Percentiles rank a stretch among this genome's conserved stretches.
These are phyloP conservation scores for Suillus discolor DNA, from an alignment of 768 basidiomycete species.

Conservation along the genomic window DNA sequence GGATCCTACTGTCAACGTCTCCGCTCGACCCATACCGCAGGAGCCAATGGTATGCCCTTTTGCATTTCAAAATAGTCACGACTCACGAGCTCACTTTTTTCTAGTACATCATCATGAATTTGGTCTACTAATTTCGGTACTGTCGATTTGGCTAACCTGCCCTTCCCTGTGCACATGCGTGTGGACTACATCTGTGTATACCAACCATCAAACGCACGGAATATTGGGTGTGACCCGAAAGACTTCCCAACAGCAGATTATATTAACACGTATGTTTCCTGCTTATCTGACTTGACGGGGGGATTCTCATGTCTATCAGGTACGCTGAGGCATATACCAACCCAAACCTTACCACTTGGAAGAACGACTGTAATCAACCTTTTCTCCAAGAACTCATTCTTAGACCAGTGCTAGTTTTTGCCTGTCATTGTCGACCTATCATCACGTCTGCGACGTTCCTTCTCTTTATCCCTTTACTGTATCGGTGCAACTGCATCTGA, in stretches of 20 bases:
- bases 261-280: slow-evolving; percentile 54
- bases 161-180: slow-evolving; percentile 51
- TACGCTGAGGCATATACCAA: slow-evolving; percentile 74
- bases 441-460: slow-evolving; percentile 1
- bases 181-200: slow-evolving; percentile 72
- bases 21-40: slow-evolving; percentile 67
- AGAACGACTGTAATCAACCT: slow-evolving; percentile 45
- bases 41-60: slow-evolving; percentile 77
- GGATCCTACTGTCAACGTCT: slow-evolving; percentile 61
- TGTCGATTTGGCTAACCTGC: slow-evolving; percentile 54
- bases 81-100: not conserved
- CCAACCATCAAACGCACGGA: slow-evolving; percentile 59
- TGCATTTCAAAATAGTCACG: not conserved
- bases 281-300: not conserved
- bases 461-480: not conserved
- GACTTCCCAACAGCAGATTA: slow-evolving; percentile 72
- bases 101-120: slow-evolving; percentile 57
- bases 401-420: slow-evolving; percentile 40
- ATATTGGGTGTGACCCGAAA: slow-evolving; percentile 73
- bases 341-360: slow-evolving; percentile 47
- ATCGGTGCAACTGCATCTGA: slow-evolving; percentile 5
- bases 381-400: slow-evolving; percentile 53
- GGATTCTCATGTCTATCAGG: slow-evolving; percentile 31
- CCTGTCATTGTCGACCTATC: no score
- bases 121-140: slow-evolving; percentile 62